phyloP scores from a whole-genome alignment of 202 grass and related monocot genomes.

The Schoenoplectus tabernaemontani region DNA sequence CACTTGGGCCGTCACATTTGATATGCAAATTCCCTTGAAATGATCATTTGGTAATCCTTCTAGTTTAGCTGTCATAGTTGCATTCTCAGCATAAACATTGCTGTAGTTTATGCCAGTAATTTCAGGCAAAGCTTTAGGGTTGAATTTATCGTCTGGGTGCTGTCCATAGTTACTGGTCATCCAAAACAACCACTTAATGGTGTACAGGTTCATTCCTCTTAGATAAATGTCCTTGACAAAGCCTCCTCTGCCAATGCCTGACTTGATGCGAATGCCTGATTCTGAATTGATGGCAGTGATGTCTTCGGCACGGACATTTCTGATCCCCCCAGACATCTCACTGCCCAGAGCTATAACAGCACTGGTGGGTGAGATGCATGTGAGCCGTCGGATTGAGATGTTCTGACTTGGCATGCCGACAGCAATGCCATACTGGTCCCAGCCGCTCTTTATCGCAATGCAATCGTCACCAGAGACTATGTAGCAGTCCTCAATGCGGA shows the following conservation, averaged over 20 bases:
- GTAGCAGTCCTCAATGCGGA: conserved; percentile 88
- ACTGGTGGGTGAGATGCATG: conserved; percentile 83
- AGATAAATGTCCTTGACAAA: conserved; percentile 84
- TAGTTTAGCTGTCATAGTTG: conserved; percentile 78
- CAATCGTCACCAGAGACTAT: conserved; percentile 93
- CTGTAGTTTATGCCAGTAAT: conserved; percentile 68
- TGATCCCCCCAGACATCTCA: conserved; percentile 92
- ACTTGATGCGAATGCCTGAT: conserved; percentile 85
- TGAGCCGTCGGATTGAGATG: conserved; percentile 63
- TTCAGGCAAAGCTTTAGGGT: conserved; percentile 53
- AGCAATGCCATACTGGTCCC: conserved; percentile 80
- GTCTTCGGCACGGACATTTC: conserved; percentile 53
- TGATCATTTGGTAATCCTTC: conserved; percentile 67
- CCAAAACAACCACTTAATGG: conserved; percentile 99
- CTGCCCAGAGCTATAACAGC: conserved; percentile 90
- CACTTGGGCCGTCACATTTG: conserved; percentile 48
- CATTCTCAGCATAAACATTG: conserved; percentile 79
- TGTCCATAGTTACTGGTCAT: conserved; percentile 93
- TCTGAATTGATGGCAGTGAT: conserved; percentile 74
- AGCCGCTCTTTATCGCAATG: conserved; percentile 78
- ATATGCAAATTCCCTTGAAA: conserved; percentile 92
- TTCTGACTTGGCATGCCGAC: conserved; percentile 76
- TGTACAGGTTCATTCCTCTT: conserved; percentile 59
- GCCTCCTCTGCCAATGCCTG: conserved; percentile 66
- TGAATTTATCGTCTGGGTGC: conserved; percentile 66